These are phyloP conservation scores for Trypanosomatidae sp. DNA, from an alignment of 208 protist species.

Conservation along the genomic window DNA sequence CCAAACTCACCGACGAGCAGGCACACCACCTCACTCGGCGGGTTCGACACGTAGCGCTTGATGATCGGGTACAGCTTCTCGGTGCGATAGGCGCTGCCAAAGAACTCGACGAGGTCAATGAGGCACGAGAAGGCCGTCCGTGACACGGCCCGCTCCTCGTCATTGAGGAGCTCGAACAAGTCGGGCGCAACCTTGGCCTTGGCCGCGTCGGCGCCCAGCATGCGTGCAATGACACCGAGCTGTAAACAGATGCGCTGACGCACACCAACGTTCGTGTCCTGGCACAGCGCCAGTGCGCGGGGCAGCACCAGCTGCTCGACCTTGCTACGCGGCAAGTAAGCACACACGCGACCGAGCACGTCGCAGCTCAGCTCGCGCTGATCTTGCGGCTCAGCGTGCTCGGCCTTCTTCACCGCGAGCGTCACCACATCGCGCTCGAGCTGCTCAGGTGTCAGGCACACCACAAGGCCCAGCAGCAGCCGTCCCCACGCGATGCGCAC, in stretches of 20 bases:
- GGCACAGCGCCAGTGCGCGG: conserved; percentile 73
- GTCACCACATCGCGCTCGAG: conserved; percentile 54
- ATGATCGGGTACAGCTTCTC: conserved; percentile 84
- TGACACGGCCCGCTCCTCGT: conserved; percentile 80
- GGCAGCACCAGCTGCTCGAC: conserved; percentile 54
- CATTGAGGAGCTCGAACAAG: conserved; percentile 83
- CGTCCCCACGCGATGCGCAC: conserved; percentile 71
- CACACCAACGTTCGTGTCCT: conserved; percentile 84
- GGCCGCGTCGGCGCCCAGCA: conserved; percentile 61
- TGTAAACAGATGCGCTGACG: conserved; percentile 76
- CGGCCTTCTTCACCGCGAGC: conserved; percentile 63
- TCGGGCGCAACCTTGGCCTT: conserved; percentile 64
- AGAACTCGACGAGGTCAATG: conserved; percentile 84
- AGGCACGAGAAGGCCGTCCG: conserved; percentile 79
- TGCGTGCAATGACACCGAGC: conserved; percentile 59
- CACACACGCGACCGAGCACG: conserved; percentile 59
- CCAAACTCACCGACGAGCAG: conserved; percentile 80
- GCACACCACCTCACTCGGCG: conserved; percentile 67
- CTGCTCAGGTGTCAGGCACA: conserved; percentile 33
- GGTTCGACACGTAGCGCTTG: conserved; percentile 69
- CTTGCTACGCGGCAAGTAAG: conserved; percentile 27
- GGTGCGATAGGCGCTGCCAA: conserved; percentile 66
- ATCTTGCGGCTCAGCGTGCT: conserved; percentile 77
- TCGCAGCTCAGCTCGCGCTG: conserved; percentile 83
- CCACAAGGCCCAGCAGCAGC: conserved; percentile 50